Evolutionary conservation across 208 protist genomes (phyloP), one percentile per base, ranked within the genome.

Genomic region (Trypanosoma vivax): DNA sequence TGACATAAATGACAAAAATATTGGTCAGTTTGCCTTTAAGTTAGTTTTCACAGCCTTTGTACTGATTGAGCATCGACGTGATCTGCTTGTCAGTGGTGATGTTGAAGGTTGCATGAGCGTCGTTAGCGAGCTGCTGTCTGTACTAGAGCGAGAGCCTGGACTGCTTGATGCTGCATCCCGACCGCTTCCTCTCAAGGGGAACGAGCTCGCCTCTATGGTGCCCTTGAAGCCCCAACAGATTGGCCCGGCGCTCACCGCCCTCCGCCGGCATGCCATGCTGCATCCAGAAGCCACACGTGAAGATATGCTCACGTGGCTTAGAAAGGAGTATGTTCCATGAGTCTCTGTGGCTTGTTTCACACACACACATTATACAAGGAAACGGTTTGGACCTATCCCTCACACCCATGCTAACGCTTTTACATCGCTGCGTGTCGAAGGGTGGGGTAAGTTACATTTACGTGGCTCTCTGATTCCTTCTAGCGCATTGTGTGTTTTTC

Each of bases 31-130:
- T 19, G 69, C 73, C 0, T 73, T 90, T 24, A 51, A 60, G 27
- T 46, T 93, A 27, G 79, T 90, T 23, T 60, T 93, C 49, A 49
- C 73, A 13, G 63, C 63, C 10, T 92, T 73, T 57, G 23, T 80
- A 2, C 42, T 83, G 1, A 29, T 85, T 34, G 78, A 87, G 39
- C 28, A 60, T 3, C 23, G 19, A 1, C 19, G 37, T 1, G 50
- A 65, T 28, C n/a, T 50, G 18, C 31, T 78, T 10, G 24, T 10
- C 1, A 52, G 31, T 16, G 24, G 46, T 10, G 33, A 61, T 29
- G 49, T 61, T 3, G 35, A 33, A 16, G 37, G 13, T n/a, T 28
- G 30, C 11, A 25, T 14, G 39, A 14, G 53, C n/a, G 30, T 62
- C 11, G 73, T 75, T 40, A 25, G 16, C 1, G 6, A 23, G 1